Evolutionary conservation across 345 rosid genomes (phyloP), one percentile per base, ranked within the genome.

Genomic region (Melastoma malabathricum): DNA sequence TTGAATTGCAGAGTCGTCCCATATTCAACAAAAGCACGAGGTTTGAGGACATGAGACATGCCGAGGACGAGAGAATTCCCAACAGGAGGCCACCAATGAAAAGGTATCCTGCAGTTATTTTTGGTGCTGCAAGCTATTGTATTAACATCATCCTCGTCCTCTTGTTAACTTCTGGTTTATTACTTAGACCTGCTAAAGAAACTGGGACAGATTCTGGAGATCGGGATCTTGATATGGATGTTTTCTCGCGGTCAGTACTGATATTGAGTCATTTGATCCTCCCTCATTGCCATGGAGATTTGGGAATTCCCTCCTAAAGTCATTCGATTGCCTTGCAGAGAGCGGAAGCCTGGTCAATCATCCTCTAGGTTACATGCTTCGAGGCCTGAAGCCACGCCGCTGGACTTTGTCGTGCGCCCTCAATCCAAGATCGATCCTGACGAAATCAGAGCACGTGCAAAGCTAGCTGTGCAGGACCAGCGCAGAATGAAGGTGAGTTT

Each of bases 21-120:
- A 84, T 92, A 63, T 92, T 92, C 63, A 92, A 84, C 58, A 87
- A 92, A 88, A 87, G 96, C 58, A 92, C 98, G 51, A 82, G 98
- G 75, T 92, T 87, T 69, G 97, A 92, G 60, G 97, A 87, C 67
- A 82, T 87, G 97, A 79, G 92, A 68, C 72, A 58, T 61, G 50
- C 52, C 38, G 98, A 84, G 43, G 97, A 84, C 59, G 97, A 84
- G 44, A 76, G 93, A 58, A 74, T 59, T 56, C 82, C 86, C 47
- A 75, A 60, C 45, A 69, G 97, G 65, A 79, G 95, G 67, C 88
- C 95, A 45, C n/a, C 79, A 2, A 72, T 63, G 55, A 87, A 87
- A 70, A 87, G 80, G 98, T 87, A 79, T 43, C 48, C 16, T 22
- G 38, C 9, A 2, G 47, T 20, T 56, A 15, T 52, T 10, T 50